Evolutionary conservation across 2,329 filamentous ascomycete genomes (phyloP), one percentile per base, ranked within the genome.

Genomic region (Diaporthe velutina): DNA sequence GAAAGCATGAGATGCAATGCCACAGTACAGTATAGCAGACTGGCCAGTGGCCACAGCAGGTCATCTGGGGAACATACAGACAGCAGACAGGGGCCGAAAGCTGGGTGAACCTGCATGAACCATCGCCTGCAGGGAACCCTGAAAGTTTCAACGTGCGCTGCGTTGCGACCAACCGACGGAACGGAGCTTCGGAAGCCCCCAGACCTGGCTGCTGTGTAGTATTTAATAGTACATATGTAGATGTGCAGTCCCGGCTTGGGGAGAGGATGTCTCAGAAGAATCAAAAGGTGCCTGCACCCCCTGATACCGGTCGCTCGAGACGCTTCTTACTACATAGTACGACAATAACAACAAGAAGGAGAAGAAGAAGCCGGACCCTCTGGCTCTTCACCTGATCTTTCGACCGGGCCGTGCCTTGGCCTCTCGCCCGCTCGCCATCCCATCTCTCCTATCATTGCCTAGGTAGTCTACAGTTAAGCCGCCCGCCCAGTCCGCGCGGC

Each of bases 1-100:
- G 45, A 67, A 67, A 67, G 45, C 33, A 67, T 52, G 61, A 38
- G 61, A 66, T 50, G 61, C 42, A 48, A 50, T 66, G 25, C 61
- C 38, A 58, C 54, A 1, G 25, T 30, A 25, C 17, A 9, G 54
- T 22, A 13, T 6, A 57, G 5, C 45, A n/a, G n/a, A n/a, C n/a
- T n/a, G n/a, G n/a, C n/a, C n/a, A n/a, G n/a, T n/a, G 35, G 35
- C 35, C 35, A 48, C 42, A 48, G 42, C 8, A 48, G 42, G 48
- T 50, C 48, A 50, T 12, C n/a, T 25, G 48, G 48, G 48, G 30
- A 57, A 17, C 19, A n/a, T 33, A 22, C 28, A 55, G 25, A 55
- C 52, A 35, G 19, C 52, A 30, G 52, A 55, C 48, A 50, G 25
- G 48, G 48, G 30, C 54, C 54, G 9, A 35, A 22, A 35, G 30